Conservation (phyloP, 1,284 basidiomycete genomes). For the Ceratobasidium sp. region DNA sequence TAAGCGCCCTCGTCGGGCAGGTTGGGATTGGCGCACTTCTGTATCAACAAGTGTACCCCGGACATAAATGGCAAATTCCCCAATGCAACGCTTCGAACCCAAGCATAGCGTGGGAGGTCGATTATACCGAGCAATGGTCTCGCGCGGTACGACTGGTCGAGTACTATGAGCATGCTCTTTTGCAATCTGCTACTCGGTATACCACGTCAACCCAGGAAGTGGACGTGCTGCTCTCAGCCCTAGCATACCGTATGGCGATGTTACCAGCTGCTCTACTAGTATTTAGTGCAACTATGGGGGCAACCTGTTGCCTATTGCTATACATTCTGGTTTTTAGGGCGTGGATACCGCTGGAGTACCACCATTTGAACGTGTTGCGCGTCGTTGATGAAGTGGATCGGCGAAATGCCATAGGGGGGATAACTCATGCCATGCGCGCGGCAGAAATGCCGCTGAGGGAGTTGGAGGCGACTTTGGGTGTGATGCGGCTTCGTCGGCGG, state of each 20-base stretch:
- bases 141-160: slow-evolving; percentile 20
- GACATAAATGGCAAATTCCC: background rate
- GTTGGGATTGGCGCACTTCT: slow-evolving; percentile 5
- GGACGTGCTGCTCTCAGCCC: background rate
- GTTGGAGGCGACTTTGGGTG: background rate
- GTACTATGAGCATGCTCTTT: slow-evolving; percentile 4
- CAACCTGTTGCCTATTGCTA: background rate
- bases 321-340: slow-evolving; percentile 1
- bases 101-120: background rate
- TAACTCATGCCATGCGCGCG: background rate
- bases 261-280: slow-evolving; percentile 10
- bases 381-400: slow-evolving; percentile 14
- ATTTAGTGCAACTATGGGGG: background rate
- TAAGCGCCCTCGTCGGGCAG: background rate
- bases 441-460: background rate
- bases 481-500: background rate
- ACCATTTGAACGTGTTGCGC: background rate
- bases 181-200: slow-evolving; percentile 1
- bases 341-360: background rate
- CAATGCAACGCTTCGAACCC: slow-evolving; percentile 5
- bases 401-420: background rate
- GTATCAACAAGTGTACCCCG: slow-evolving; percentile 4
- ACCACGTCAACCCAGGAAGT: background rate
- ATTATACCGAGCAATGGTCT: slow-evolving; percentile 1
- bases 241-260: slow-evolving; percentile 1